Conservation (phyloP, 2,329 filamentous ascomycete species). For the Fusarium sp. region DNA sequence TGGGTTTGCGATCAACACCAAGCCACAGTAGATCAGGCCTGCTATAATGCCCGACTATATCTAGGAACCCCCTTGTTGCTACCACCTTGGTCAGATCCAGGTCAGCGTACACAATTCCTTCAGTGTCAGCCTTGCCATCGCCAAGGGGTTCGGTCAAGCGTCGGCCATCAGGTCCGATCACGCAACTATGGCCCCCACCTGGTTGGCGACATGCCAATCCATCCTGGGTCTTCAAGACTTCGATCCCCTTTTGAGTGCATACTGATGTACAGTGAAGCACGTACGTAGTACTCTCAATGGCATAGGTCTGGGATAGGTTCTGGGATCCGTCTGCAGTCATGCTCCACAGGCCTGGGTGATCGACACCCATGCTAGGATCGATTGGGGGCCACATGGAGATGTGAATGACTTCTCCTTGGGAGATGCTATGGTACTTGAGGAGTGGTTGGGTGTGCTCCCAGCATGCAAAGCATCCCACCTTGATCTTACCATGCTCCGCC, state of each 20-base stretch:
- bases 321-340: conserved; percentile 56
- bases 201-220: conserved; percentile 49
- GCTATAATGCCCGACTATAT: conserved; percentile 55
- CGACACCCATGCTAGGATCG: conserved; percentile 37
- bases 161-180: conserved; percentile 45
- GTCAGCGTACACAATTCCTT: conserved; percentile 66
- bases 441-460: conserved; percentile 68
- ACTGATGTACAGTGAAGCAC: conserved; percentile 59
- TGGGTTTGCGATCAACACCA: conserved; percentile 41
- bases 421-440: conserved; percentile 62
- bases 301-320: conserved; percentile 66
- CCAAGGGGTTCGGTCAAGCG: conserved; percentile 36
- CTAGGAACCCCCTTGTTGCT: conserved; percentile 58
- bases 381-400: conserved; percentile 63
- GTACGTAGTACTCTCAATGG: conserved; percentile 69
- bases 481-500: conserved; percentile 44
- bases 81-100: conserved; percentile 61
- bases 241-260: conserved; percentile 58
- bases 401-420: conserved; percentile 63
- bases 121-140: conserved; percentile 43
- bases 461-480: conserved; percentile 63
- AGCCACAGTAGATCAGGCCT: conserved; percentile 59
- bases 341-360: conserved; percentile 49
- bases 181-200: conserved; percentile 43
- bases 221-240: conserved; percentile 59